Conservation (phyloP, 169 alveolate species). For the Eimeria necatrix region DNA sequence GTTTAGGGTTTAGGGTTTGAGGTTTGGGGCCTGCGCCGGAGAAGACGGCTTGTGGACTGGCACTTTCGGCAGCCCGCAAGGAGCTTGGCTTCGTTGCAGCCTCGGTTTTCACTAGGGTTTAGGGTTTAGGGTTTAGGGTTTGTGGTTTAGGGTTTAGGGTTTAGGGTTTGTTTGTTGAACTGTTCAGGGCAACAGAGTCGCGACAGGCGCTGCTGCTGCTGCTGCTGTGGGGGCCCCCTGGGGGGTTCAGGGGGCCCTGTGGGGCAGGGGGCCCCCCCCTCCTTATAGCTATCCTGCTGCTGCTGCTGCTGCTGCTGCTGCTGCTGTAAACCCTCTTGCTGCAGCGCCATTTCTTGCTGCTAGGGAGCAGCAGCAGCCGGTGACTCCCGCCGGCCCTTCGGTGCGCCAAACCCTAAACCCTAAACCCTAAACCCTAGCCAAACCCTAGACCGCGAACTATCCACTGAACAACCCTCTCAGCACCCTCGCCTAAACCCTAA, state of each 20-base stretch:
- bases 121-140: too few species aligned
- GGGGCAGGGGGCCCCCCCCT: too few species aligned
- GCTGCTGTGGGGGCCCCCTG: not conserved
- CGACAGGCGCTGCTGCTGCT: conserved; percentile 36
- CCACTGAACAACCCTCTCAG: not conserved
- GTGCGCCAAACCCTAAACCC: conserved; percentile 33
- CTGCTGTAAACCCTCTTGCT: too few species aligned
- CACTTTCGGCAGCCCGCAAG: not conserved
- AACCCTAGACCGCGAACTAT: not conserved
- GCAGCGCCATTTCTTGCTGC: too few species aligned
- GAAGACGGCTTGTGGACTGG: too few species aligned
- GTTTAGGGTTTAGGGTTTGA: not conserved
- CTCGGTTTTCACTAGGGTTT: too few species aligned
- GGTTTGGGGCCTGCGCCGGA: not conserved
- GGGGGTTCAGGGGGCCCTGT: not conserved
- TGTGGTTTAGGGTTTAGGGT: not conserved
- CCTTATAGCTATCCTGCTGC: not conserved
- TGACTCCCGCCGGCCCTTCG: not conserved
- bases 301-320: not conserved
- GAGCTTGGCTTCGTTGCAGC: too few species aligned
- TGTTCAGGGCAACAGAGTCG: too few species aligned
- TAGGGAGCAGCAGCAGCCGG: not conserved
- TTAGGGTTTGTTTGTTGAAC: not conserved
- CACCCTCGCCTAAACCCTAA: not conserved
- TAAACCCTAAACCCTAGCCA: conserved; percentile 23